A percentile compares a stretch with the other conserved stretches of the same genome.
Conservation (phyloP, 2,329 filamentous ascomycete genomes). For the Ophiostoma sp. region DNA sequence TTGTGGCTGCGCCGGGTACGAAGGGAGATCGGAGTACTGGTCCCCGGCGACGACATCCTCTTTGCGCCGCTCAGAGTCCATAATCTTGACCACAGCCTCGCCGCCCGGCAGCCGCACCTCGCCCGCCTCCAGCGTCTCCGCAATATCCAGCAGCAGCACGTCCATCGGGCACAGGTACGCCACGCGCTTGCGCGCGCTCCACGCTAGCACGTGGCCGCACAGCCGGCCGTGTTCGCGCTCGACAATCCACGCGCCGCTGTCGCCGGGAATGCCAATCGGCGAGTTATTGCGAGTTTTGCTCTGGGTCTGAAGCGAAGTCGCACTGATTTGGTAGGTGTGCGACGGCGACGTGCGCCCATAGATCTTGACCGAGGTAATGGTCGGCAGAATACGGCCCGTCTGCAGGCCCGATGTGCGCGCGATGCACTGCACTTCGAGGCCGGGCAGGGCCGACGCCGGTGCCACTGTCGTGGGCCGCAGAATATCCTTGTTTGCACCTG, state of each 20-base stretch:
- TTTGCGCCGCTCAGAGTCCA: constrained; percentile 19
- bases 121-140: constrained; percentile 64
- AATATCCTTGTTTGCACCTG: not conserved
- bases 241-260: constrained; percentile 90
- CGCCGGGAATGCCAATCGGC: constrained; percentile 70
- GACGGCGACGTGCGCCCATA: constrained; percentile 77
- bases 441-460: constrained; percentile 58
- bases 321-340: constrained; percentile 56
- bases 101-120: constrained; percentile 67
- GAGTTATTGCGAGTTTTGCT: not conserved
- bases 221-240: constrained; percentile 72
- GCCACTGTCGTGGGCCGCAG: constrained; percentile 55
- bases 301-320: not conserved
- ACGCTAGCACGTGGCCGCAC: constrained; percentile 86
- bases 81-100: constrained; percentile 37
- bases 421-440: constrained; percentile 77
- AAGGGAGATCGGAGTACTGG: not conserved
- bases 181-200: constrained; percentile 71
- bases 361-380: constrained; percentile 79
- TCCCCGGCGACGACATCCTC: not conserved
- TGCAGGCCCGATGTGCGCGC: constrained; percentile 82
- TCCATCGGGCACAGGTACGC: constrained; percentile 97
- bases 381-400: constrained; percentile 68
- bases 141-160: constrained; percentile 78
- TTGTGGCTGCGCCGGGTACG: not conserved